These are phyloP conservation scores for Crassisporium funariophilum DNA, from an alignment of 768 basidiomycete species.

Conservation along the genomic window DNA sequence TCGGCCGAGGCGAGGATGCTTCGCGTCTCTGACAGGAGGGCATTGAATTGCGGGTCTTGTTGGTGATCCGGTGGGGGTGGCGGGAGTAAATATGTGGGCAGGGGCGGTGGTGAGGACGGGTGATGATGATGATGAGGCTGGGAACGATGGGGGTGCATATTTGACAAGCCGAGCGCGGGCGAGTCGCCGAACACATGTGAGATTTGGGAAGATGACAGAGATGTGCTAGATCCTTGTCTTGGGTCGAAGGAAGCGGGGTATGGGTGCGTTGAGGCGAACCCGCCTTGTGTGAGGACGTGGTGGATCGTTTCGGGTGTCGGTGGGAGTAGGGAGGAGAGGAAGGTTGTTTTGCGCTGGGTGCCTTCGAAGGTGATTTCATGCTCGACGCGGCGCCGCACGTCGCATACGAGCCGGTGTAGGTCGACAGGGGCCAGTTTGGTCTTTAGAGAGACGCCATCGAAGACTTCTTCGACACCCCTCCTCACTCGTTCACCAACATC, in stretches of 20 bases:
- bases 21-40: slow-evolving; percentile 72
- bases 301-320: slow-evolving; percentile 71
- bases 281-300: slow-evolving; percentile 70
- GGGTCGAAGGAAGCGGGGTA: slow-evolving; percentile 10
- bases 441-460: slow-evolving; percentile 87
- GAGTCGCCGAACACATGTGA: slow-evolving; percentile 33
- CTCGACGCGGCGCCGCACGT: slow-evolving; percentile 79
- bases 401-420: slow-evolving; percentile 64
- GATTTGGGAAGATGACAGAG: slow-evolving; percentile 29
- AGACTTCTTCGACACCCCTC: slow-evolving; percentile 77
- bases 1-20: slow-evolving; percentile 64
- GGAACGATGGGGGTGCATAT: slow-evolving; percentile 3
- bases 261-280: slow-evolving; percentile 29
- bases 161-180: slow-evolving; percentile 21
- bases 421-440: slow-evolving; percentile 70
- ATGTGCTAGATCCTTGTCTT: too few relatives aligned
- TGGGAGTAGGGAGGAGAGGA: slow-evolving; percentile 74
- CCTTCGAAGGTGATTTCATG: slow-evolving; percentile 66
- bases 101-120: neutral
- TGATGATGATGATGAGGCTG: neutral
- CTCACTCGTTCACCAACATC: slow-evolving; percentile 75
- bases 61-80: slow-evolving; percentile 27
- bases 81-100: slow-evolving; percentile 13
- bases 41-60: slow-evolving; percentile 53
- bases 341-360: slow-evolving; percentile 57